Evolutionary conservation across 768 basidiomycete genomes (phyloP).

Genomic region (Candolleomyces eurysporus): DNA sequence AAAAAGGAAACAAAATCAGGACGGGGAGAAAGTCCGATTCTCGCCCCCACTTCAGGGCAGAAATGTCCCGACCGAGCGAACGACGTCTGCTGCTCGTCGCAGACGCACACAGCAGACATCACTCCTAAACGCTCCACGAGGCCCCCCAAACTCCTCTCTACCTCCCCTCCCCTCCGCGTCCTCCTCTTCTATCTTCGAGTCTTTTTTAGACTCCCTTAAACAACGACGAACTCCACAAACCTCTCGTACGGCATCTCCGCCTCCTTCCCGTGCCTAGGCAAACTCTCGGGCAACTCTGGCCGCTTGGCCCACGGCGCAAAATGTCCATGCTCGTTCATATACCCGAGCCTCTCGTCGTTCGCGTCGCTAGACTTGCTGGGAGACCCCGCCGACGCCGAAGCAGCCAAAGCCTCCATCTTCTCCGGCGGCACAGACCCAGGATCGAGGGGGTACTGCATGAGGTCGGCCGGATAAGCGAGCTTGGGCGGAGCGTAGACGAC

Average conservation of each 20-base stretch:
- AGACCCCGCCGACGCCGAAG: background rate
- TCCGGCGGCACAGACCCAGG: background rate
- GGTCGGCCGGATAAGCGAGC: slow-evolving; percentile 57
- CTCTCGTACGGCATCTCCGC: slow-evolving; percentile 57
- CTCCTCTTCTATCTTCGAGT: too few relatives aligned
- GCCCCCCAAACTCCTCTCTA: too few relatives aligned
- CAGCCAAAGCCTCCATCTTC: background rate
- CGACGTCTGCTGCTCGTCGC: too few relatives aligned
- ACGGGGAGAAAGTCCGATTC: too few relatives aligned
- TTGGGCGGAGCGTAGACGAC: slow-evolving; percentile 66
- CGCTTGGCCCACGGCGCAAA: slow-evolving; percentile 40
- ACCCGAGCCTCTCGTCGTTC: slow-evolving; percentile 39
- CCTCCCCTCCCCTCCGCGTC: too few relatives aligned
- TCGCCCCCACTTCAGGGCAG: too few relatives aligned
- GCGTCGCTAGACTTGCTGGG: background rate
- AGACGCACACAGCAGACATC: too few relatives aligned
- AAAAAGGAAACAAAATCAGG: too few relatives aligned
- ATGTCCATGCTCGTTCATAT: slow-evolving; percentile 50
- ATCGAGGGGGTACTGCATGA: slow-evolving; percentile 56
- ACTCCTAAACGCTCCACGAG: too few relatives aligned
- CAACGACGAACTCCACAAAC: slow-evolving; percentile 28
- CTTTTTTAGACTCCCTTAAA: too few relatives aligned
- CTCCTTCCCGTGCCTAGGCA: slow-evolving; percentile 54
- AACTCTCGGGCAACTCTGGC: slow-evolving; percentile 59
- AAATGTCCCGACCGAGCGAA: too few relatives aligned